Evolutionary conservation across 805 yeast genomes (phyloP).

Genomic region (Candida oleophila): DNA sequence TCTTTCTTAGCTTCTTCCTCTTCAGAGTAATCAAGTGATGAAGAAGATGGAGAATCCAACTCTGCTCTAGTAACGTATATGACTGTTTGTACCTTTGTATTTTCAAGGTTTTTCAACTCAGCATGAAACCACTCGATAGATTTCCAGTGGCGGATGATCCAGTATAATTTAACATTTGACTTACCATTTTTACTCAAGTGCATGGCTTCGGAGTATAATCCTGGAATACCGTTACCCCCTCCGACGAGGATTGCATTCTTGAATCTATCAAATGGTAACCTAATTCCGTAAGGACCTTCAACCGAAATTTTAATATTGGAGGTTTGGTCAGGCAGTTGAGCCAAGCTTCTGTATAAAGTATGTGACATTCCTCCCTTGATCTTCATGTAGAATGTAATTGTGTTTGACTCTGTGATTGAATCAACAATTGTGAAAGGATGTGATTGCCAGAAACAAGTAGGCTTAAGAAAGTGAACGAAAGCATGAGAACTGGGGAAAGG

Average conservation of each 20-base stretch:
- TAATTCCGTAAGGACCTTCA: conserved; percentile 42
- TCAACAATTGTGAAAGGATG: conserved; percentile 44
- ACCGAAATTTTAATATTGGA: conserved; percentile 29
- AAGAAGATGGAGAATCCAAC: too few species aligned
- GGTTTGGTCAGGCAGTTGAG: conserved; percentile 29
- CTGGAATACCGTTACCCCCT: conserved; percentile 45
- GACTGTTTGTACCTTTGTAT: conserved; percentile 28
- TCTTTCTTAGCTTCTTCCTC: conserved; percentile 7
- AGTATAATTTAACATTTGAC: conserved; percentile 18
- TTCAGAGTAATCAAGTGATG: background rate
- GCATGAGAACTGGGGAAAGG: conserved; percentile 40
- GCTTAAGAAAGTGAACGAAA: conserved; percentile 37
- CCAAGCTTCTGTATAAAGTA: conserved; percentile 32
- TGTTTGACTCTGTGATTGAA: conserved; percentile 7
- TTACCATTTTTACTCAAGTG: conserved; percentile 16
- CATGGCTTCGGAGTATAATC: conserved; percentile 31
- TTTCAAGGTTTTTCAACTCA: conserved; percentile 25
- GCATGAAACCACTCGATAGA: conserved; percentile 28
- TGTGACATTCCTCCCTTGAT: conserved; percentile 41
- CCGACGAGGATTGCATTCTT: conserved; percentile 27
- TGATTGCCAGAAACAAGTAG: conserved; percentile 44
- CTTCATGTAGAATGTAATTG: conserved; percentile 41
- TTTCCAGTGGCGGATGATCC: conserved; percentile 30
- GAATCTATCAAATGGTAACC: conserved; percentile 27
- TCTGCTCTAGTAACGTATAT: conserved; percentile 35